Evolutionary conservation across 192 early-diverging fungal genomes (phyloP), one percentile per base, ranked within the genome.

Genomic region (Coemansia sp.): DNA sequence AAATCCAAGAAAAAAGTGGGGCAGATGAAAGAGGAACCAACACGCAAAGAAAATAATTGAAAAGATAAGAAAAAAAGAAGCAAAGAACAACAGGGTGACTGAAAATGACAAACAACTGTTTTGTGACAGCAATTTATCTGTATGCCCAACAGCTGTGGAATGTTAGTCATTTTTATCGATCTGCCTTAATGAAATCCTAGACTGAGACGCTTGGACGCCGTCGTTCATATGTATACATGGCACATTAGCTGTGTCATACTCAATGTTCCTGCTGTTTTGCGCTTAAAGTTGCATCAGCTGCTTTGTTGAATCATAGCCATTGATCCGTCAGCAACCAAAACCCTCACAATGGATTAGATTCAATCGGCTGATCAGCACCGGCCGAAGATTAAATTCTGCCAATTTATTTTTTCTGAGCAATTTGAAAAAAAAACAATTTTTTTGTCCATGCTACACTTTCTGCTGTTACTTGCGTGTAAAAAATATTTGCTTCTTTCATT

Each of bases 351-450:
- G 14, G 17, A n/a, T 17, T 5, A 8, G 5, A 22, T 53, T 16
- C n/a, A 49, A 49, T 53, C 0, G 11, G 17, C 50, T 53, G 50
- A 22, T 22, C 11, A 11, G 22, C 19, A 32, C 22, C 0, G 0
- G 50, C 17, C 0, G 5, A 10, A 19, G 12, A 40, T 40, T 40
- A 58, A 37, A 32, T 32, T 22, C 20, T 54, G 22, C 49, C 58
- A 32, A 56, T 65, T 32, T 45, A 59, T 65, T 61, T 71, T 65
- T 71, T 70, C 57, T 71, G 57, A 48, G 17, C 46, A 50, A 3
- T 14, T 0, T 48, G 46, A 48, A 48, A 48, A 40, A 40, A 39
- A 58, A 58, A 5, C 38, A 58, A 13, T 58, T 58, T 58, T 58
- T 38, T 56, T 7, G 6, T 25, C 17, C 17, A 3, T 48, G 11